Base-by-base conservation (phyloP, 2,329 filamentous ascomycete genomes). In the Xylaria sp. region DNA sequence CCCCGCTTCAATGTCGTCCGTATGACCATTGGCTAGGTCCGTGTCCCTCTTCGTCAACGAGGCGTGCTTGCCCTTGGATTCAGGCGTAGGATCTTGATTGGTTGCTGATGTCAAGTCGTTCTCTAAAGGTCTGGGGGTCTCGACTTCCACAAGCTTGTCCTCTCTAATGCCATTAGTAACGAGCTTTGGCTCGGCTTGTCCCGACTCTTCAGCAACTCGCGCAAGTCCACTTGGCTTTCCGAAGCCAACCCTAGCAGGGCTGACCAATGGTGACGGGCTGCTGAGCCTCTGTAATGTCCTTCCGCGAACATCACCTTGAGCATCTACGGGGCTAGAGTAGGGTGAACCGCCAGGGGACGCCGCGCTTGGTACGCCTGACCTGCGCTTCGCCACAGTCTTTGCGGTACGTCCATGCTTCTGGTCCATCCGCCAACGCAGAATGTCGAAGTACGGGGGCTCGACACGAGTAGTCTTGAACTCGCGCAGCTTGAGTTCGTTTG, bases 401-500 rank as follows among this genome's bases (percentile, higher is more conserved):
- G 74, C 73, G 40, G 84, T 81, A 63, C 95, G 85, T 50, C 94
- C 94, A 76, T 95, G 91, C 80, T 97, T 98, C 77, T 98, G 94
- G 75, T 99, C 95, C 79, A 91, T 89, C 74, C 95, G 89, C 93
- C 95, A 98, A 70, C 95, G 87, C 71, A 99, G 81, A 73, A 99
- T 97, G 74, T 96, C 94, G 74, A 99, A 89, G 77, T 98, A 99
- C 25, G 89, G 85, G 19, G 95, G 95, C 78, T 98, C 94, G 57
- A 97, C 92, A 57, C 92, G 92, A 68, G 90, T 87, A 55, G 89
- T 86, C 82, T 92, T 95, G 82, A 98, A 98, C 76, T 96, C 92
- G 70, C 91, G 88, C 72, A 99, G 82, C 80, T 96, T 97, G 69
- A 99, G 85, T 78, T 98, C 95, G 70, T 90, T 88, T 57, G 84